A percentile compares a stretch with the other conserved stretches of the same genome.
phyloP scores from a whole-genome alignment of 352 stramenopile genomes.

The Globisporangium alternatum region DNA sequence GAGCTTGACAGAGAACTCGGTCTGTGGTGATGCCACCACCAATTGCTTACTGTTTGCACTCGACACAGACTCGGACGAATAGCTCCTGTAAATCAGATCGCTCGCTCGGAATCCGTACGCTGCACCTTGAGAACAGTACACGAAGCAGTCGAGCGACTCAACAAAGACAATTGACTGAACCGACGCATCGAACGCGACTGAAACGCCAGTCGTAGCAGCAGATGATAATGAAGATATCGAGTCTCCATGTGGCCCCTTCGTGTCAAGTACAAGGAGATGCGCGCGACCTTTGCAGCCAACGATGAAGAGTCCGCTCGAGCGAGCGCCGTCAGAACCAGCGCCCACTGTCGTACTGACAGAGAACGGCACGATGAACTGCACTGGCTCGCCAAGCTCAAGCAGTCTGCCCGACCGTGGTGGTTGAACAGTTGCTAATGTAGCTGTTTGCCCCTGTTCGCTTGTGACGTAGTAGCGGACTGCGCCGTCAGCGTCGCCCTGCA shows the following conservation, averaged over 20 bases:
- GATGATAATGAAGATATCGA: not conserved
- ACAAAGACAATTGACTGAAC: slow-evolving; percentile 40
- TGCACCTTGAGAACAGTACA: slow-evolving; percentile 32
- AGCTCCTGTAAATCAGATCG: slow-evolving; percentile 8
- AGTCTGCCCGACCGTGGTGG: slow-evolving; percentile 8
- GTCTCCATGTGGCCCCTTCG: not conserved
- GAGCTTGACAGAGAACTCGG: slow-evolving; percentile 24
- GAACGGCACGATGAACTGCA: slow-evolving; percentile 21
- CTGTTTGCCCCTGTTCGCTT: not conserved
- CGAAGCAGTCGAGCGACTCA: slow-evolving; percentile 21
- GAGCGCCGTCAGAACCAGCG: not conserved
- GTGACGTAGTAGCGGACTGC: slow-evolving; percentile 32
- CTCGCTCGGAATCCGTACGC: slow-evolving; percentile 22
- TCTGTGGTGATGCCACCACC: not conserved
- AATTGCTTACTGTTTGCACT: not conserved
- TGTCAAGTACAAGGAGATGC: not conserved
- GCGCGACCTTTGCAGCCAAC: slow-evolving; percentile 3
- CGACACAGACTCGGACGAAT: not conserved
- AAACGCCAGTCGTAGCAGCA: slow-evolving; percentile 7
- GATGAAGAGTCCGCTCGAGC: slow-evolving; percentile 5
- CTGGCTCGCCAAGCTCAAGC: slow-evolving; percentile 9
- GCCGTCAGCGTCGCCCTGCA: slow-evolving; percentile 64
- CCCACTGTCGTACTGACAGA: not conserved
- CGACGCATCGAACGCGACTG: slow-evolving; percentile 27
- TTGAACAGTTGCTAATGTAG: not conserved